A percentile compares a stretch with the other conserved stretches of the same genome.
Evolutionary conservation across 345 rosid species (phyloP).

Genomic region (Microthlaspi erraticum): DNA sequence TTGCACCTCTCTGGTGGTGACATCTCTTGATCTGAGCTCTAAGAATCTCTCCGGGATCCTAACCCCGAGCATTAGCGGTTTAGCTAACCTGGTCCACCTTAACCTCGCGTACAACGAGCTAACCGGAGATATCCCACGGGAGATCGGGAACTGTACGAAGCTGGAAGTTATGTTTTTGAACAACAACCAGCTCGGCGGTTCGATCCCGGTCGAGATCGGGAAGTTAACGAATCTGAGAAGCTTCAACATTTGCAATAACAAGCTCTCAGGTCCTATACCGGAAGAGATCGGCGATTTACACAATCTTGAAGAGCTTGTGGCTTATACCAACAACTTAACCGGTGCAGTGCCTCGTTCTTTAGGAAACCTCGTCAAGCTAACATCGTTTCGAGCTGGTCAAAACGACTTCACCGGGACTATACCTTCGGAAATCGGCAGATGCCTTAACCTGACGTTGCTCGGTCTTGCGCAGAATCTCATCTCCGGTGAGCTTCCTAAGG

Average conservation of each 20-base stretch:
- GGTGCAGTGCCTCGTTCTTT: conserved; percentile 84
- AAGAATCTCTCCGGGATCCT: conserved; percentile 85
- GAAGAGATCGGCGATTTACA: conserved; percentile 69
- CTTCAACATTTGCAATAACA: conserved; percentile 78
- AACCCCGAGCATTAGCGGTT: conserved; percentile 69
- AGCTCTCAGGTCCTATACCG: conserved; percentile 73
- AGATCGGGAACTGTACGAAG: conserved; percentile 70
- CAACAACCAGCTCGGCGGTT: conserved; percentile 70
- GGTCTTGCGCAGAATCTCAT: conserved; percentile 88
- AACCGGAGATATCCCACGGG: conserved; percentile 64
- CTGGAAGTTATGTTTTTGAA: conserved; percentile 59
- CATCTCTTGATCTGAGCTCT: conserved; percentile 64
- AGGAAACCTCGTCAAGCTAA: conserved; percentile 70
- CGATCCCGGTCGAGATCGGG: conserved; percentile 62
- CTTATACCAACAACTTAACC: conserved; percentile 74
- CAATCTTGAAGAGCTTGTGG: conserved; percentile 70
- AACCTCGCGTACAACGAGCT: conserved; percentile 66
- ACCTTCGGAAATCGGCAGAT: conserved; percentile 74
- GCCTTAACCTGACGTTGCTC: conserved; percentile 65
- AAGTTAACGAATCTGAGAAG: conserved; percentile 51
- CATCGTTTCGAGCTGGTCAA: conserved; percentile 72
- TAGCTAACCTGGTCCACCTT: conserved; percentile 63
- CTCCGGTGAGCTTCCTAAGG: conserved; percentile 76
- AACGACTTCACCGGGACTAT: conserved; percentile 75
- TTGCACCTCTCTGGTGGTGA: conserved; percentile 73